These are phyloP conservation scores for Exophiala phaeomuriformis DNA, from an alignment of 2,329 filamentous ascomycete genomes.

Conservation along the genomic window DNA sequence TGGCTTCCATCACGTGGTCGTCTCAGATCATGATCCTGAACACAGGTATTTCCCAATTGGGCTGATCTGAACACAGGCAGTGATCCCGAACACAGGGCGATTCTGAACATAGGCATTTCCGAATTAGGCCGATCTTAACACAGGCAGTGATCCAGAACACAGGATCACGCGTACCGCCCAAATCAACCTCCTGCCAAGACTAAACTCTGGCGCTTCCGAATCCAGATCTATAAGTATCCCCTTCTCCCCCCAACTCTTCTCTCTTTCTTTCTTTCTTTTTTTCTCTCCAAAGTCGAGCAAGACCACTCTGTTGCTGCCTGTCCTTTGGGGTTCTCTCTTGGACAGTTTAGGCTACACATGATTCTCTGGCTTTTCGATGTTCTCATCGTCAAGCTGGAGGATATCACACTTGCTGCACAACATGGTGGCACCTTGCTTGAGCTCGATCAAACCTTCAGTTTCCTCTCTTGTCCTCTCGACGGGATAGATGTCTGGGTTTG, in stretches of 20 bases:
- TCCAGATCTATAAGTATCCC: not conserved
- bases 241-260: not conserved
- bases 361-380: conserved; percentile 1
- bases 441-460: not conserved
- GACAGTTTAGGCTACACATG: not conserved
- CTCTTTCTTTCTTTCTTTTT: not conserved
- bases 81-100: too few relatives aligned
- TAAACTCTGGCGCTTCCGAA: not conserved
- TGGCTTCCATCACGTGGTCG: too few relatives aligned
- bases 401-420: conserved; percentile 3
- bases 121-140: too few relatives aligned
- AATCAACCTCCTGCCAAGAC: not conserved
- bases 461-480: not conserved
- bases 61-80: too few relatives aligned
- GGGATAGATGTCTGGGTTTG: not conserved
- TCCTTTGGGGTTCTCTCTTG: not conserved
- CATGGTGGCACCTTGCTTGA: conserved; percentile 6
- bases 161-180: too few relatives aligned
- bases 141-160: not conserved
- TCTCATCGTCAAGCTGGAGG: not conserved
- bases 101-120: too few relatives aligned
- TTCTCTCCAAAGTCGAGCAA: conserved; percentile 1
- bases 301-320: not conserved
- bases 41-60: too few relatives aligned
- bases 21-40: too few relatives aligned